Evolutionary conservation across 2,329 filamentous ascomycete genomes (phyloP), one percentile per base, ranked within the genome.

Genomic region (Triangularia verruculosa): DNA sequence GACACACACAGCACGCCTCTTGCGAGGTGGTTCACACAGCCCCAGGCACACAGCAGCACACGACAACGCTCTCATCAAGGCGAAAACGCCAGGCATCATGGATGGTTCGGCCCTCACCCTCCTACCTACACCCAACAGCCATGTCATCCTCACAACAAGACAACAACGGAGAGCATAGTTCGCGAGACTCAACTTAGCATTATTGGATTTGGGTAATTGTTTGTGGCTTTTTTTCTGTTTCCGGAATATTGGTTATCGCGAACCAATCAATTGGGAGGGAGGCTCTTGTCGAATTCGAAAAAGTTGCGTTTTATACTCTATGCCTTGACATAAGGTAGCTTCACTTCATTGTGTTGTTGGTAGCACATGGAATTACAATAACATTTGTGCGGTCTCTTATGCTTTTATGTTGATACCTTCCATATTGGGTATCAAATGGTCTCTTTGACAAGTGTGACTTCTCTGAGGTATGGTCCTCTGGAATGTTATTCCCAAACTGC

Each of bases 211-310:
- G 39, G 39, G 39, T 9, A 25, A 11, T 39, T 25, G 3, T 24
- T 34, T 13, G 32, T 15, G 52, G 7, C 17, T 7, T 13, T 34
- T 24, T 13, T 13, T 32, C 2, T 22, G 8, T 22, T 43, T 27
- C 32, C 9, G 20, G 53, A 51, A 22, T n/a, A 24, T 32, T 52
- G 52, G 52, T 51, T 52, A 27, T 56, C 30, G 58, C 47, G 20
- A 47, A 43, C 59, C 61, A 39, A 32, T 61, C 59, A 28, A 39
- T 64, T 27, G 30, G 13, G 24, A 47, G 62, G 62, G 25, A 51
- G 62, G 62, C 62, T 64, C 51, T 64, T 61, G 61, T 61, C 43
- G 62, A 64, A 61, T 58, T 61, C 22, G 17, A 55, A 17, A 47
- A 24, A 17, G 28, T n/a, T n/a, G n/a, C n/a, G 9, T n/a, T 20